Percentiles rank a stretch among this genome's conserved stretches.
phyloP scores from a whole-genome alignment of 352 stramenopile species.

The Aphanomyces cochlioides region DNA sequence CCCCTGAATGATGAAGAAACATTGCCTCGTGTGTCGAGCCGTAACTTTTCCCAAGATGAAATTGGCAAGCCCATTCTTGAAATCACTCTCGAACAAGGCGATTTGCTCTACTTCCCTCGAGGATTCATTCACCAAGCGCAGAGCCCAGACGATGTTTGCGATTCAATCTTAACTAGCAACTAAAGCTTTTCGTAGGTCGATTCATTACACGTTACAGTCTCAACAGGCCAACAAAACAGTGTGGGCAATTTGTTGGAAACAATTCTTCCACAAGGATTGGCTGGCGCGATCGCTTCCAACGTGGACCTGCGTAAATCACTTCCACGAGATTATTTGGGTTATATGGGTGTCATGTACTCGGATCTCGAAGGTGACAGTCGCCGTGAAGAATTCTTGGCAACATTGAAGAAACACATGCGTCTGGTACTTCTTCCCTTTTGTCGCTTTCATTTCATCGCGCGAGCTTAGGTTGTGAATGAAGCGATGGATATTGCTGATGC shows the following conservation, averaged over 20 bases:
- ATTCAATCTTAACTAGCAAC: background rate
- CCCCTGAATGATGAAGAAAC: conserved; percentile 51
- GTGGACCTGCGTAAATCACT: conserved; percentile 65
- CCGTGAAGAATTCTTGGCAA: conserved; percentile 46
- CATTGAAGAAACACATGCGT: conserved; percentile 59
- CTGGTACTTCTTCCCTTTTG: conserved; percentile 31
- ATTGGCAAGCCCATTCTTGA: conserved; percentile 76
- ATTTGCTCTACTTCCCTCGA: conserved; percentile 89
- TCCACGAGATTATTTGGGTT: conserved; percentile 81
- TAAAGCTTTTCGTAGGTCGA: conserved; percentile 36
- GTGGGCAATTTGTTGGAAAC: conserved; percentile 71
- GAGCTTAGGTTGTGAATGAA: conserved; percentile 38
- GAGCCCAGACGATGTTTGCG: conserved; percentile 35
- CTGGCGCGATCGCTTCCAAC: conserved; percentile 52
- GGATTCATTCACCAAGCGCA: conserved; percentile 87
- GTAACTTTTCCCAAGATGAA: conserved; percentile 72
- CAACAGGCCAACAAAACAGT: conserved; percentile 81
- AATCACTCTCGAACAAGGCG: conserved; percentile 73
- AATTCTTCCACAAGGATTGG: conserved; percentile 58
- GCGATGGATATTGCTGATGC: conserved; percentile 71
- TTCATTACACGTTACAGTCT: conserved; percentile 89
- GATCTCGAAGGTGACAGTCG: conserved; percentile 50
- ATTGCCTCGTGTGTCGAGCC: conserved; percentile 62
- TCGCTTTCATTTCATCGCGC: no score
- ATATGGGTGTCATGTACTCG: conserved; percentile 87